These are phyloP conservation scores for Coniochaeta prunicola DNA, from an alignment of 2,329 filamentous ascomycete species.

Conservation along the genomic window DNA sequence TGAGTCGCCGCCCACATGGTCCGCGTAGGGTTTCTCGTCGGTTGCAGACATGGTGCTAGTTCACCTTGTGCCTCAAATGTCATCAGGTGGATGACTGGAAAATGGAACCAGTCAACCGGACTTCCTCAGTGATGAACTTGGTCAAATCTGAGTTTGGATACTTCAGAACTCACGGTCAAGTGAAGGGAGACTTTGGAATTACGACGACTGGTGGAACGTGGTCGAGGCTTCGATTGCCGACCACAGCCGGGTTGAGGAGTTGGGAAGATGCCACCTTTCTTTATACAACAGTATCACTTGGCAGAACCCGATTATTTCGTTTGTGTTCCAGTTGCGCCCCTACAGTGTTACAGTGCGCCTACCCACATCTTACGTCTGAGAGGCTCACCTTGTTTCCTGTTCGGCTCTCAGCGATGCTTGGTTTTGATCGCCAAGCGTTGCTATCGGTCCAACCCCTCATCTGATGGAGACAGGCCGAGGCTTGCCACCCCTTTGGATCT, in stretches of 20 bases:
- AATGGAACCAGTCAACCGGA: not conserved
- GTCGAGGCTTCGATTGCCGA: too few relatives aligned
- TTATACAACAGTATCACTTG: not conserved
- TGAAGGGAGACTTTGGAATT: too few relatives aligned
- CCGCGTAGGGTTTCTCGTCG: not conserved
- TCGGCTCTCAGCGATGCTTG: not conserved
- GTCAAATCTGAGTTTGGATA: too few relatives aligned
- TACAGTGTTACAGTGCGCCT: not conserved
- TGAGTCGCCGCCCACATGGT: not conserved
- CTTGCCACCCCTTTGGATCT: not conserved
- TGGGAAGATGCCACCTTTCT: not conserved
- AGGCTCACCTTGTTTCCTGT: not conserved
- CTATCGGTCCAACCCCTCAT: not conserved
- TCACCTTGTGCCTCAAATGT: not conserved
- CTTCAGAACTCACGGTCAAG: too few relatives aligned
- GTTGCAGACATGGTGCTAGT: not conserved
- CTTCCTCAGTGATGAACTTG: not conserved
- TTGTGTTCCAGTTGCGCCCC: not conserved
- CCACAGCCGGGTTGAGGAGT: not conserved
- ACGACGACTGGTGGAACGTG: too few relatives aligned
- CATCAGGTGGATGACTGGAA: not conserved
- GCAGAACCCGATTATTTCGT: not conserved
- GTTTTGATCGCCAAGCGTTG: not conserved
- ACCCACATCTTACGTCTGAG: not conserved
- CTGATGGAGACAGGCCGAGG: not conserved